Evolutionary conservation across 305 asterid species (phyloP), one percentile per base, ranked within the genome.

Genomic region (Stenogyne calaminthoides): DNA sequence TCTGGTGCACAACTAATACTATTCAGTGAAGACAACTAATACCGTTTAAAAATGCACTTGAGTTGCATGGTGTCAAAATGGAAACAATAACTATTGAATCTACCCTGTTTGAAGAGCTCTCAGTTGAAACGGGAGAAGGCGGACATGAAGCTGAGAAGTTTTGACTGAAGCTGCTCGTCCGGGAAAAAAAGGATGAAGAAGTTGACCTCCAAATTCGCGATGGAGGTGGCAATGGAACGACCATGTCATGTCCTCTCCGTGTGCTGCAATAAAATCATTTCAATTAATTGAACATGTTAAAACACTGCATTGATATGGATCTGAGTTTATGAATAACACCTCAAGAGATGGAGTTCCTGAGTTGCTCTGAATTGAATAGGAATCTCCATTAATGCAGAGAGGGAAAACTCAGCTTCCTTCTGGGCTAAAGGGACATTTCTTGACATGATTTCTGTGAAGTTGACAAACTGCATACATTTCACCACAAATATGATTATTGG

Each of bases 391-490:
- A 87, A 62, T 56, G 92, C 78, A 59, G 83, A 68, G 16, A 87
- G 74, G 4, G 90, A 80, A 69, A 82, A 88, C 44, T 80, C 84
- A 1, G 88, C 64, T 71, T 87, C 90, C 71, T 80, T 83, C 64
- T 77, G 81, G 3, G 62, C 16, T 46, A 64, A 55, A 19, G 85
- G 82, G 37, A 80, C 74, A 22, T 81, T 73, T 77, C 86, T 83
- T 14, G 84, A 80, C 92, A 87, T 87, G 55, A 87, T 85, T 11
- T 85, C 84, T 29, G 92, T 87, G 74, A 87, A 87, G 74, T 87
- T 80, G 7, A 85, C 88, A 64, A 87, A 87, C 92, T 87, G 85
- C 81, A 65, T 19, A 6, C 36, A 32, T 16, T 36, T 37, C 46
- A 22, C 59, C 72, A 54, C 47, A 51, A n/a, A 39, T 39, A 65